Evolutionary conservation across 1,284 basidiomycete genomes (phyloP).

Genomic region (Marasmius fiardii): DNA sequence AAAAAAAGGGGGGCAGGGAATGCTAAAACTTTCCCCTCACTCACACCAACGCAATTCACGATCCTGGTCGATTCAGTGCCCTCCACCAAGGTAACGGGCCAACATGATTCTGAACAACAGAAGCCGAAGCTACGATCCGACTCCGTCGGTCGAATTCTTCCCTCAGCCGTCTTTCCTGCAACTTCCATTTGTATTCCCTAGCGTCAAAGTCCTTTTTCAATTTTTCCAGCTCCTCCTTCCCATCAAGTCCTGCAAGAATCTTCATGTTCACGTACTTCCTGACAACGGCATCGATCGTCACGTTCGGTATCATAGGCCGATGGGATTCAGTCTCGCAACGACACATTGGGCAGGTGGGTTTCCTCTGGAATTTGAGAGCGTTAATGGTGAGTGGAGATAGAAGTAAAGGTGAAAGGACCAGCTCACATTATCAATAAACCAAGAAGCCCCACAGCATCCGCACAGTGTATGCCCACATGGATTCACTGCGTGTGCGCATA

Average conservation of each 20-base stretch:
- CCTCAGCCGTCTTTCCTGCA: too few species aligned
- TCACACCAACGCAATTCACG: too few species aligned
- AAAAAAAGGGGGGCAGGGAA: too few species aligned
- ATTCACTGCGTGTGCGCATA: conserved; percentile 47
- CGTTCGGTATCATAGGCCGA: neutral
- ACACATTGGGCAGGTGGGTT: conserved; percentile 44
- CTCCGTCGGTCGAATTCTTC: too few species aligned
- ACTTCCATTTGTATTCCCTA: too few species aligned
- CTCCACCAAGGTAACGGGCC: too few species aligned
- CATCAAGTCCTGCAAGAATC: neutral
- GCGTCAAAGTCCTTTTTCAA: neutral
- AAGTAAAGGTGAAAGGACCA: neutral
- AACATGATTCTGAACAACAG: too few species aligned
- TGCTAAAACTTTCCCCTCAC: too few species aligned
- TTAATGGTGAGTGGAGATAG: neutral
- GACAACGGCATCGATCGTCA: neutral
- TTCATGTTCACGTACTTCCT: neutral
- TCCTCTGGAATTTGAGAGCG: conserved; percentile 26
- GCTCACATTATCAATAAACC: conserved; percentile 43
- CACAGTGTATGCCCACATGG: conserved; percentile 59
- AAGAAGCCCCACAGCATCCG: conserved; percentile 48
- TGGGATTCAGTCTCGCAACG: conserved; percentile 32
- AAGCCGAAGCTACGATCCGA: too few species aligned
- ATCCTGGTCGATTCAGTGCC: too few species aligned
- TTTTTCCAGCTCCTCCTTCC: neutral